These are phyloP conservation scores for Plenodomus biglobosus DNA, from an alignment of 2,329 filamentous ascomycete species.

Conservation along the genomic window DNA sequence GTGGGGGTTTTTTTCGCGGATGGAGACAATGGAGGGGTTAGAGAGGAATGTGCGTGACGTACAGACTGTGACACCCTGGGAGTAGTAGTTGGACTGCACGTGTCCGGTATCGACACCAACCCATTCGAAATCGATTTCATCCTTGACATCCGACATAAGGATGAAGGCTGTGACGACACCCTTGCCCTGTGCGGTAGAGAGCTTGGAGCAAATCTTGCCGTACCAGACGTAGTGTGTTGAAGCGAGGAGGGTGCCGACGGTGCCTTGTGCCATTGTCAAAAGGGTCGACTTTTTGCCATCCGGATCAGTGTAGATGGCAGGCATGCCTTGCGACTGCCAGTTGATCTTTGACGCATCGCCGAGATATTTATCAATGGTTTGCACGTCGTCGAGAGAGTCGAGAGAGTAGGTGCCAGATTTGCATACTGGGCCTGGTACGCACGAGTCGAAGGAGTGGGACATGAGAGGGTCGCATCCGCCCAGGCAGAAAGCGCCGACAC, in stretches of 20 bases:
- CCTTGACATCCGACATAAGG: constrained; percentile 90
- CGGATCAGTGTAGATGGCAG: constrained; percentile 63
- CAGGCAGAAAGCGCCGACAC: constrained; percentile 90
- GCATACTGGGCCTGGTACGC: constrained; percentile 82
- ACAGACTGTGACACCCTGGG: constrained; percentile 91
- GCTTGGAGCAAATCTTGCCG: constrained; percentile 80
- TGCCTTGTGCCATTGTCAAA: constrained; percentile 85
- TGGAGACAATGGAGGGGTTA: not conserved
- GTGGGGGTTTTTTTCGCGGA: constrained; percentile 10
- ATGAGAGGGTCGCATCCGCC: constrained; percentile 89
- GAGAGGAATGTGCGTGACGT: constrained; percentile 45
- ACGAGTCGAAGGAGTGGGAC: constrained; percentile 81
- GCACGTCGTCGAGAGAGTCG: constrained; percentile 68
- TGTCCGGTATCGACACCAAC: constrained; percentile 75
- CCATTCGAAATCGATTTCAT: constrained; percentile 98
- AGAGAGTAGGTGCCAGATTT: constrained; percentile 73
- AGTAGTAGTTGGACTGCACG: constrained; percentile 96
- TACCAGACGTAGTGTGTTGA: constrained; percentile 94
- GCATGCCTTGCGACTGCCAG: constrained; percentile 85
- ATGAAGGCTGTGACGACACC: constrained; percentile 99
- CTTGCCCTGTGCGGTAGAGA: constrained; percentile 80
- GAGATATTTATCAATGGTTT: constrained; percentile 77
- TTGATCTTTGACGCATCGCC: constrained; percentile 78
- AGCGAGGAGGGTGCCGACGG: constrained; percentile 83
- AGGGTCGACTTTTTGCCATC: constrained; percentile 54